Evolutionary conservation across 768 basidiomycete genomes (phyloP), one percentile per base, ranked within the genome.

Genomic region (Hemileccinum impolitum): DNA sequence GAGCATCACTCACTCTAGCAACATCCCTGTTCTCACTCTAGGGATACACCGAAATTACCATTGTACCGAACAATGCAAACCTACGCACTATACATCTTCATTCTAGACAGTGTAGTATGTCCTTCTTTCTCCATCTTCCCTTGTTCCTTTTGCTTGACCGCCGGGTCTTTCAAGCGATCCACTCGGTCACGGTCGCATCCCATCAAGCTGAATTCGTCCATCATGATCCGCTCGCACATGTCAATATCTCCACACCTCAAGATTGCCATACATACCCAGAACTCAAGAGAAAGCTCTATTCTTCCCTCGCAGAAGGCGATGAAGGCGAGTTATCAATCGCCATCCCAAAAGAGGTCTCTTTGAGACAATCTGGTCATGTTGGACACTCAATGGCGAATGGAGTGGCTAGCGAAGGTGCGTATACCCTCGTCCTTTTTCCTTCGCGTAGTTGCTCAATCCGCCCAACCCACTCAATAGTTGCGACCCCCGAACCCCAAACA

Each of bases 271-370:
- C 81, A 47, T 93, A 95, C 70, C 90, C 93, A 6, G 96, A 96
- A 64, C 75, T 94, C 51, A 98, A 96, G 75, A 79, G 96, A 50
- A 87, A 85, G 70, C 68, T 96, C 35, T 98, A 94, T 72, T 81
- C 91, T 0, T 91, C 95, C 0, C 75, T 94, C 44, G 82, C 91
- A 52, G 96, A 98, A 61, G 80, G 84, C 37, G 93, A 95, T 56
- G 93, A 97, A 65, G 96, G 95, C 50, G 96, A 98, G 68, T 66
- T 99, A 28, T 91, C 92, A 6, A 91, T 99, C 58, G 80, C 85
- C 11, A 82, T 98, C 51, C 90, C 90, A 9, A 76, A 75, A 58
- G 86, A 87, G 51, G 83, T 87, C 15, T 72, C 79, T 43, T 68
- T 86, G 59, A 85, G 73, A 68, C 82, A 78, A 52, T 81, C 81